phyloP scores from a whole-genome alignment of 179 eudicot species.

The Heliamphora pulchella region DNA sequence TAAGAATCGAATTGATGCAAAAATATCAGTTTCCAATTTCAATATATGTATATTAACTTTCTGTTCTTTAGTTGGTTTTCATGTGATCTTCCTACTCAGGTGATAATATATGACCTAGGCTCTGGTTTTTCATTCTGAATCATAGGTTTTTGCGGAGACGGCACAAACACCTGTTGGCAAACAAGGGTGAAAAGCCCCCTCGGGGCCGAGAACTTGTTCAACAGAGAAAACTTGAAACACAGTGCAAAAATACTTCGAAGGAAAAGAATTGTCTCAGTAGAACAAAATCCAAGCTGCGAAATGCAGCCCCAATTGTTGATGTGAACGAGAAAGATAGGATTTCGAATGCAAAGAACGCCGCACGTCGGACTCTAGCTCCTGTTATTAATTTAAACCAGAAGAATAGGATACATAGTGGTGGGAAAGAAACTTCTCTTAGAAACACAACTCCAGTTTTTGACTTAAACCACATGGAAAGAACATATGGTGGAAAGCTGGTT shows the following conservation, averaged over 20 bases:
- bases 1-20: not conserved
- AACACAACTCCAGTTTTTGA: slow-evolving; percentile 12
- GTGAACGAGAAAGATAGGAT: slow-evolving; percentile 17
- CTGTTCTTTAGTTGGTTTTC: not conserved
- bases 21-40: not conserved
- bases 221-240: not conserved
- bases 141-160: slow-evolving; percentile 34
- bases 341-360: slow-evolving; percentile 20
- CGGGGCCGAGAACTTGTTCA: slow-evolving; percentile 17
- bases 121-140: not conserved
- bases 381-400: slow-evolving; percentile 10
- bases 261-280: slow-evolving; percentile 4
- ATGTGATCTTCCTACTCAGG: not conserved
- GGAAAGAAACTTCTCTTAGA: slow-evolving; percentile 6
- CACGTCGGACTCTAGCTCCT: slow-evolving; percentile 2
- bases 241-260: slow-evolving; percentile 13
- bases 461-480: slow-evolving; percentile 18
- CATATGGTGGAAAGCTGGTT: slow-evolving; percentile 13
- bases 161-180: slow-evolving; percentile 21
- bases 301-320: slow-evolving; percentile 15
- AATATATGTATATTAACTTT: not conserved
- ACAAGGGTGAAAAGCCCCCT: slow-evolving; percentile 15
- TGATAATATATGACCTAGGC: not conserved
- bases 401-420: slow-evolving; percentile 3
- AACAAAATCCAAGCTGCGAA: slow-evolving; percentile 21